These are phyloP conservation scores for Symbiotaphrina buchneri DNA, from an alignment of 495 filamentous ascomycete genomes.

Conservation along the genomic window DNA sequence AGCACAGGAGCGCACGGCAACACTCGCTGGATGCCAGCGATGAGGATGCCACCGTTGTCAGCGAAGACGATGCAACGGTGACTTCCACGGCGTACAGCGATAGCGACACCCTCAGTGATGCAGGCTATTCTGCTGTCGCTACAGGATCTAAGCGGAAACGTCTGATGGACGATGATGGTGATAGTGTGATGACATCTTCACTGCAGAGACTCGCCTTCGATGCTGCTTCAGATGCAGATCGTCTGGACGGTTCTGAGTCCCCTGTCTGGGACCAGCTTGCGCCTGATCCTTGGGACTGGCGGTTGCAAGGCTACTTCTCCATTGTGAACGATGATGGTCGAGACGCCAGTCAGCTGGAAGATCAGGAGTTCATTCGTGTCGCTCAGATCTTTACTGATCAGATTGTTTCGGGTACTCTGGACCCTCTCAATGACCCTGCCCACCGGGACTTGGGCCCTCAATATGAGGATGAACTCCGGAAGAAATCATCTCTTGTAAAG, in stretches of 20 bases:
- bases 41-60: not conserved
- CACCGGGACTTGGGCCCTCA: no score
- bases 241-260: constrained; percentile 3
- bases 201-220: constrained; percentile 4
- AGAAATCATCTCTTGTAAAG: not conserved
- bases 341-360: constrained; percentile 2
- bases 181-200: constrained; percentile 3
- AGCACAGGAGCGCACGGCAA: not conserved
- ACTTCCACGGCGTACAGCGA: not conserved
- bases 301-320: constrained; percentile 3
- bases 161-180: constrained; percentile 4
- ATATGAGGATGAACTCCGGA: no score
- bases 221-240: constrained; percentile 5
- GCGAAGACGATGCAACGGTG: not conserved
- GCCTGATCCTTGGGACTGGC: constrained; percentile 10
- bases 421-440: constrained; percentile 1
- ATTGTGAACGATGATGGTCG: not conserved
- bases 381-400: constrained; percentile 42
- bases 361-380: constrained; percentile 26
- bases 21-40: not conserved
- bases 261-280: constrained; percentile 5
- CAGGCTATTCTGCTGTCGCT: no score
- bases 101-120: not conserved
- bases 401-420: constrained; percentile 20
- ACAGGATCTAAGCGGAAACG: constrained; percentile 5